Percentiles rank a stretch among this genome's conserved stretches.
Evolutionary conservation across 192 early-diverging fungal genomes (phyloP).

Genomic region (Glomus cerebriforme): DNA sequence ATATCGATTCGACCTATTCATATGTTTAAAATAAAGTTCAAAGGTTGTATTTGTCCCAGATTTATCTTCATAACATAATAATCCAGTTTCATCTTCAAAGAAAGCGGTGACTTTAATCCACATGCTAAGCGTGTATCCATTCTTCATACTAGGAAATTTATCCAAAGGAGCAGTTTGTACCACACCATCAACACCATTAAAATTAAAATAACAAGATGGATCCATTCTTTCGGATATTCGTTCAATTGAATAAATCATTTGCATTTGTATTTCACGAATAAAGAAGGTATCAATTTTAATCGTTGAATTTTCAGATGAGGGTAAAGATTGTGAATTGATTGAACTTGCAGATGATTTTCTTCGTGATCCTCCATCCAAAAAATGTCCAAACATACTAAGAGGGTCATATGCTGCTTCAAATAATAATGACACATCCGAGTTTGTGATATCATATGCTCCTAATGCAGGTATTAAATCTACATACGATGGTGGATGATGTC

Average conservation of each 20-base stretch:
- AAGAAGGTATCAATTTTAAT: conserved; percentile 40
- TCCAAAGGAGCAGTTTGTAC: conserved; percentile 41
- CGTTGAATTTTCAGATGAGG: background rate
- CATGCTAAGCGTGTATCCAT: conserved; percentile 46
- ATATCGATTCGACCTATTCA: conserved; percentile 43
- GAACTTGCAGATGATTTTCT: conserved; percentile 30
- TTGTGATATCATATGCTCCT: conserved; percentile 46
- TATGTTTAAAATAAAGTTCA: conserved; percentile 46
- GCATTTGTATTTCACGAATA: conserved; percentile 45
- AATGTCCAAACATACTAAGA: conserved; percentile 39
- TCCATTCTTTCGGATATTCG: conserved; percentile 47
- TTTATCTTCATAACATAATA: conserved; percentile 46
- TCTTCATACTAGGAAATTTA: conserved; percentile 38
- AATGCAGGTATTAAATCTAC: conserved; percentile 46
- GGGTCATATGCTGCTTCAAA: conserved; percentile 48
- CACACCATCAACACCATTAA: conserved; percentile 42
- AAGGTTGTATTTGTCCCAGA: conserved; percentile 42
- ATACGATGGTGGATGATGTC: conserved; percentile 38
- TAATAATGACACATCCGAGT: conserved; percentile 38
- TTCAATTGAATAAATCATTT: conserved; percentile 51
- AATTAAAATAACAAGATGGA: conserved; percentile 47
- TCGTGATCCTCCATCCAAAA: conserved; percentile 21
- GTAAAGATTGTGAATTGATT: background rate
- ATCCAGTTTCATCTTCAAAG: conserved; percentile 42
- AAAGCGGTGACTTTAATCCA: conserved; percentile 47